Evolutionary conservation across 768 basidiomycete genomes (phyloP).

Genomic region (Floccularia luteovirens): DNA sequence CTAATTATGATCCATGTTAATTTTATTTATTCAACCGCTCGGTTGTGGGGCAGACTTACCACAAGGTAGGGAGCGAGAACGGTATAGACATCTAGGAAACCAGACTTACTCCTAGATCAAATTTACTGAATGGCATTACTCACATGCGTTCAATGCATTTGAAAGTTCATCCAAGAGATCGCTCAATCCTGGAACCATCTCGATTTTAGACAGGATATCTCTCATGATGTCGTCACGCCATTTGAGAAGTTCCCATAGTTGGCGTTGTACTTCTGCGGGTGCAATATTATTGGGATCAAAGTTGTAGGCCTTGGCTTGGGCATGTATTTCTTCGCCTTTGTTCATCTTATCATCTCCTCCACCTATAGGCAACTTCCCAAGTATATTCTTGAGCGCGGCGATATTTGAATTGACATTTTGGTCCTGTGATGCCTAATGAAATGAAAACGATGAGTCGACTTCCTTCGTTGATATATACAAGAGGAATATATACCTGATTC

Average conservation of each 20-base stretch:
- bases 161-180: slow-evolving; percentile 53
- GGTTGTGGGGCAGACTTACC: slow-evolving; percentile 20
- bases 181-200: slow-evolving; percentile 56
- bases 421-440: slow-evolving; percentile 22
- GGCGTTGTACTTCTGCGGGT: slow-evolving; percentile 55
- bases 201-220: slow-evolving; percentile 45
- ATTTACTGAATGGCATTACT: slow-evolving; percentile 10
- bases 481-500: slow-evolving; percentile 20
- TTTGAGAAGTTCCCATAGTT: slow-evolving; percentile 46
- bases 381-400: slow-evolving; percentile 29
- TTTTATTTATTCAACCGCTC: neutral
- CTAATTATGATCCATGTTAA: slow-evolving; percentile 21
- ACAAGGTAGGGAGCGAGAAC: slow-evolving; percentile 59
- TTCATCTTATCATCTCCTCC: slow-evolving; percentile 42
- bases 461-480: neutral
- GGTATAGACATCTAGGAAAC: slow-evolving; percentile 49
- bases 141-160: slow-evolving; percentile 62
- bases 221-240: slow-evolving; percentile 60
- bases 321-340: slow-evolving; percentile 47
- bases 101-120: slow-evolving; percentile 1
- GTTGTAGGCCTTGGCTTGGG: slow-evolving; percentile 46
- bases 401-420: slow-evolving; percentile 22
- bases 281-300: slow-evolving; percentile 57
- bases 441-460: neutral
- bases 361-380: slow-evolving; percentile 45